Conservation (phyloP, 192 early-diverging fungal genomes). For the Mortierella claussenii region DNA sequence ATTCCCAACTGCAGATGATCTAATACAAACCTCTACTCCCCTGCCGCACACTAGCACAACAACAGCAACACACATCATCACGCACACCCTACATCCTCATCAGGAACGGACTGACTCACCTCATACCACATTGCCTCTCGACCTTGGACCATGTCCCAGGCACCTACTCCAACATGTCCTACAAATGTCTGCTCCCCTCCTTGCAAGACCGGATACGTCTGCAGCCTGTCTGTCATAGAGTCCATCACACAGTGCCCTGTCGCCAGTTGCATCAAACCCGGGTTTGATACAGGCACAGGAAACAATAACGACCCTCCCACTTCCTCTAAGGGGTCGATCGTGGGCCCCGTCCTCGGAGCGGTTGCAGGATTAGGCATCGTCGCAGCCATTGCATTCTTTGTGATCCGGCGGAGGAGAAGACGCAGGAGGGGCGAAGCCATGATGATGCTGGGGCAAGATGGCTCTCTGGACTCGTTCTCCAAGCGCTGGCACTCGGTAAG, state of each 20-base stretch:
- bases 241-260: constrained; percentile 18
- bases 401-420: constrained; percentile 14
- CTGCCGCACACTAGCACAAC: too few relatives aligned
- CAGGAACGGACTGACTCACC: too few relatives aligned
- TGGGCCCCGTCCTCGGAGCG: constrained; percentile 31
- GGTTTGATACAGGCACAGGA: constrained; percentile 16
- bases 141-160: too few relatives aligned
- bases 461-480: constrained; percentile 30
- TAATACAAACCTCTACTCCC: too few relatives aligned
- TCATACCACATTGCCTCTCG: too few relatives aligned
- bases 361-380: constrained; percentile 22
- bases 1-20: too few relatives aligned
- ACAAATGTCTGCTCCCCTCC: constrained; percentile 2
- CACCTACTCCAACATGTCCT: constrained; percentile 13
- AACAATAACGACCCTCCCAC: background rate
- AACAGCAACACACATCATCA: too few relatives aligned
- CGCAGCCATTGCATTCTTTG: constrained; percentile 10
- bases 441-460: constrained; percentile 33
- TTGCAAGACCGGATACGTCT: constrained; percentile 17
- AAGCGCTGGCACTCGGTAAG: constrained; percentile 43
- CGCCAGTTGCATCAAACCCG: constrained; percentile 20
- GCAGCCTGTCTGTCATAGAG: constrained; percentile 12
- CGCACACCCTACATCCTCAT: too few relatives aligned
- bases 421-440: background rate
- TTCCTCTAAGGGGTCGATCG: constrained; percentile 1